These are phyloP conservation scores for Carex arenaria DNA, from an alignment of 202 grass and related monocot genomes.

Conservation along the genomic window DNA sequence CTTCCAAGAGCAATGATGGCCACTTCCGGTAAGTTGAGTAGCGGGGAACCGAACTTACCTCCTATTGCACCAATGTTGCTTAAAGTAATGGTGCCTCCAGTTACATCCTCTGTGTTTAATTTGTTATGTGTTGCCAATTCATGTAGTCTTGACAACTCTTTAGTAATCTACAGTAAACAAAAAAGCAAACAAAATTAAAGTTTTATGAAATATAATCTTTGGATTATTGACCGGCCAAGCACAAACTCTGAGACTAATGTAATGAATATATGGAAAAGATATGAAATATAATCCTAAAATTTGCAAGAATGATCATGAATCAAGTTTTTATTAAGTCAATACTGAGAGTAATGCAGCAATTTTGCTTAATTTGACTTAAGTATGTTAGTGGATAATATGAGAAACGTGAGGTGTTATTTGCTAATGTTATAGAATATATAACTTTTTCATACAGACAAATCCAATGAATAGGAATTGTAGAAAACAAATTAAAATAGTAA, in stretches of 20 bases:
- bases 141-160: conserved; percentile 66
- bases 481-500: background rate
- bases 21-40: conserved; percentile 93
- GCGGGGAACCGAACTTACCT: conserved; percentile 92
- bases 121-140: conserved; percentile 62
- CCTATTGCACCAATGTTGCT: conserved; percentile 96
- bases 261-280: background rate
- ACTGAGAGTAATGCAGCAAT: background rate
- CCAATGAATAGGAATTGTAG: conserved; percentile 1
- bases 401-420: background rate
- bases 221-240: background rate
- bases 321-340: background rate
- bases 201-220: background rate
- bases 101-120: conserved; percentile 61
- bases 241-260: background rate
- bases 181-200: background rate
- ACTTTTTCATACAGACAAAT: background rate
- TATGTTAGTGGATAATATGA: background rate
- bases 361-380: background rate
- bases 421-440: background rate
- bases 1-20: conserved; percentile 87
- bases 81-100: conserved; percentile 77
- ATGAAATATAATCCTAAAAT: no score
- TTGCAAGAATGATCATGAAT: background rate
- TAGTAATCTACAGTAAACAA: conserved; percentile 52